phyloP scores from a whole-genome alignment of 2,329 filamentous ascomycete genomes.

The Periconia sp. region DNA sequence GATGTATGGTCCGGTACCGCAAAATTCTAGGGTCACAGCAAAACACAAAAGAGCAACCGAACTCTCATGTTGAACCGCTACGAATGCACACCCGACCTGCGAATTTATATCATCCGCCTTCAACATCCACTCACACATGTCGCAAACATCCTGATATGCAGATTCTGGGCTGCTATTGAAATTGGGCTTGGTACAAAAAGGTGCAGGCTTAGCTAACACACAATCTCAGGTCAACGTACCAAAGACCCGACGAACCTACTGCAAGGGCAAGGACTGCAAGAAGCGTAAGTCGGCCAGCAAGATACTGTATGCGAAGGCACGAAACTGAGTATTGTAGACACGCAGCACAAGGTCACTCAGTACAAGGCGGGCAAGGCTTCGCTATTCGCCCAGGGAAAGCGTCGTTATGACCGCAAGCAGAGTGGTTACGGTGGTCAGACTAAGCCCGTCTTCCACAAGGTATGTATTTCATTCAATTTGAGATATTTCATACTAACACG shows the following conservation, averaged over 20 bases:
- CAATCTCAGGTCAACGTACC: slow-evolving; percentile 86
- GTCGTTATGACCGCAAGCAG: slow-evolving; percentile 91
- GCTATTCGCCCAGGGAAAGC: slow-evolving; percentile 97
- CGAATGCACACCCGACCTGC: not conserved
- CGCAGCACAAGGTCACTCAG: slow-evolving; percentile 91
- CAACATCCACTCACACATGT: slow-evolving; percentile 21
- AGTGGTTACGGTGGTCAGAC: slow-evolving; percentile 99
- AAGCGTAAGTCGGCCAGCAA: slow-evolving; percentile 48
- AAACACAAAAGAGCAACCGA: too few relatives aligned
- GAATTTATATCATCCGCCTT: not conserved
- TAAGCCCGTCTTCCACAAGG: slow-evolving; percentile 98
- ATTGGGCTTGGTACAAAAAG: too few relatives aligned
- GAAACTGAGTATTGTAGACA: slow-evolving; percentile 49
- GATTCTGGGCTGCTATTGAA: slow-evolving; percentile 4
- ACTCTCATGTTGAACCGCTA: too few relatives aligned
- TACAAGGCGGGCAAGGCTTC: slow-evolving; percentile 98
- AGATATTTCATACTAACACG: slow-evolving; percentile 19
- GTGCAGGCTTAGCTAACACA: slow-evolving; percentile 28
- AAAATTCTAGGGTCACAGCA: too few relatives aligned
- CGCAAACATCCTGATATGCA: slow-evolving; percentile 9
- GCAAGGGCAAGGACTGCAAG: slow-evolving; percentile 93
- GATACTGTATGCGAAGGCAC: not conserved
- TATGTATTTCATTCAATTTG: slow-evolving; percentile 12
- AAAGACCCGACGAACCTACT: slow-evolving; percentile 97
- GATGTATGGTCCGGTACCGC: too few relatives aligned